phyloP scores from a whole-genome alignment of 192 early-diverging fungal species.

The Rhizoclosmatium globosum region DNA sequence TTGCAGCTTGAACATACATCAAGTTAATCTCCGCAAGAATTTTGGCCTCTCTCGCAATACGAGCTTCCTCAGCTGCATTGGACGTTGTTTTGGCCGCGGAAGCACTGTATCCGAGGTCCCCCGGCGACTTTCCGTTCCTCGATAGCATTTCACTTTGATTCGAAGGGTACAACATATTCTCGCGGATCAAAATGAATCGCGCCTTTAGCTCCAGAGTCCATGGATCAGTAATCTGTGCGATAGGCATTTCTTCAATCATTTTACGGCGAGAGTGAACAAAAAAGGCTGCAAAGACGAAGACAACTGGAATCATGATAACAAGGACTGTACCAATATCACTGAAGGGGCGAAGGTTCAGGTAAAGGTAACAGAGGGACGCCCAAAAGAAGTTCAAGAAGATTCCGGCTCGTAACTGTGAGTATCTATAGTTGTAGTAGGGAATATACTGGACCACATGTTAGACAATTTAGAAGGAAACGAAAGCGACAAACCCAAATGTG shows the following conservation, averaged over 20 bases:
- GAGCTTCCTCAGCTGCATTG: conserved; percentile 1
- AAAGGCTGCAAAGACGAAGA: conserved; percentile 28
- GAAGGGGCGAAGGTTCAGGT: conserved; percentile 39
- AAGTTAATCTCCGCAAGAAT: conserved; percentile 32
- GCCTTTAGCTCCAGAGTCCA: conserved; percentile 41
- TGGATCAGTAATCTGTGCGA: conserved; percentile 26
- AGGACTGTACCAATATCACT: conserved; percentile 51
- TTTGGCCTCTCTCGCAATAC: conserved; percentile 9
- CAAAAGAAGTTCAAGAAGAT: conserved; percentile 44
- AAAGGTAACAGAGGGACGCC: conserved; percentile 46
- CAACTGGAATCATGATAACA: conserved; percentile 30
- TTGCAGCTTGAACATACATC: conserved; percentile 22
- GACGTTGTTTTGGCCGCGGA: not conserved
- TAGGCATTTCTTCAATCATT: conserved; percentile 32
- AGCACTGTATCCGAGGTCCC: conserved; percentile 2
- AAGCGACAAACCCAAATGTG: not conserved
- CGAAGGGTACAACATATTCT: conserved; percentile 34
- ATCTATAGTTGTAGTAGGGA: conserved; percentile 50
- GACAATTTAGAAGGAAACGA: not conserved
- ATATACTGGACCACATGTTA: conserved; percentile 31
- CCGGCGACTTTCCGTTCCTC: conserved; percentile 1
- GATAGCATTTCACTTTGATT: conserved; percentile 32
- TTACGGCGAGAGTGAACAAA: conserved; percentile 21
- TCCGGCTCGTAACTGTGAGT: conserved; percentile 35
- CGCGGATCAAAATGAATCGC: conserved; percentile 37